Evolutionary conservation across 352 stramenopile species (phyloP).

Genomic region (Pythium vanterpoolii): DNA sequence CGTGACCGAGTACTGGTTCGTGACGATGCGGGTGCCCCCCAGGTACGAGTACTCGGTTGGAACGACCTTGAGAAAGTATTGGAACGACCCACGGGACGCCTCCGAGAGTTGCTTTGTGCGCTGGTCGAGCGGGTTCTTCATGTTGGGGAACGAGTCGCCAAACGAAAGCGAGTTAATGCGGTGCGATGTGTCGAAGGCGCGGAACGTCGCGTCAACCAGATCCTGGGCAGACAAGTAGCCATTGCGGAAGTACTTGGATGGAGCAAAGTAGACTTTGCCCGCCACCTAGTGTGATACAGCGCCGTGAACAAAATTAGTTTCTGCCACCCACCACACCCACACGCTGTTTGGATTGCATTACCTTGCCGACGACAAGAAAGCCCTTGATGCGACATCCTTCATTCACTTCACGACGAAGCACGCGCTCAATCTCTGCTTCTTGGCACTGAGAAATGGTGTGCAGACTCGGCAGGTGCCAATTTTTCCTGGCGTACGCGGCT

Average conservation of each 20-base stretch:
- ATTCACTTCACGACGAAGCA: constrained; percentile 66
- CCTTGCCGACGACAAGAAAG: constrained; percentile 73
- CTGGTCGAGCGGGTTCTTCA: constrained; percentile 80
- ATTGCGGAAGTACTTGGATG: constrained; percentile 78
- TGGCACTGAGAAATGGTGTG: constrained; percentile 77
- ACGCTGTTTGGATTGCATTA: constrained; percentile 18
- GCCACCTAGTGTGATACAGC: constrained; percentile 39
- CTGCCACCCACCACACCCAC: too few species aligned
- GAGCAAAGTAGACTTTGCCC: constrained; percentile 78
- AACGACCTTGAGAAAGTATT: constrained; percentile 92
- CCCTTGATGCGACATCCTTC: constrained; percentile 80
- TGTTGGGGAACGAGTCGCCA: constrained; percentile 74
- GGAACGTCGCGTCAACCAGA: constrained; percentile 28
- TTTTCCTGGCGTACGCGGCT: constrained; percentile 55
- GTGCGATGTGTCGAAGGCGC: constrained; percentile 35
- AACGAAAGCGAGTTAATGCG: constrained; percentile 54
- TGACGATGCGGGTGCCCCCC: constrained; percentile 83
- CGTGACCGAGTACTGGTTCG: constrained; percentile 98
- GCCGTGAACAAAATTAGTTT: not conserved
- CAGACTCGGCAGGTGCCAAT: constrained; percentile 78
- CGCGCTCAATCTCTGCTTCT: constrained; percentile 71
- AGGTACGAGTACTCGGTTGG: constrained; percentile 94
- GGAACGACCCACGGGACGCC: constrained; percentile 58
- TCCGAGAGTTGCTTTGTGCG: constrained; percentile 55
- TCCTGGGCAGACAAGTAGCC: constrained; percentile 46